Evolutionary conservation across 2,329 filamentous ascomycete genomes (phyloP).

Genomic region (Phialophora expanda): DNA sequence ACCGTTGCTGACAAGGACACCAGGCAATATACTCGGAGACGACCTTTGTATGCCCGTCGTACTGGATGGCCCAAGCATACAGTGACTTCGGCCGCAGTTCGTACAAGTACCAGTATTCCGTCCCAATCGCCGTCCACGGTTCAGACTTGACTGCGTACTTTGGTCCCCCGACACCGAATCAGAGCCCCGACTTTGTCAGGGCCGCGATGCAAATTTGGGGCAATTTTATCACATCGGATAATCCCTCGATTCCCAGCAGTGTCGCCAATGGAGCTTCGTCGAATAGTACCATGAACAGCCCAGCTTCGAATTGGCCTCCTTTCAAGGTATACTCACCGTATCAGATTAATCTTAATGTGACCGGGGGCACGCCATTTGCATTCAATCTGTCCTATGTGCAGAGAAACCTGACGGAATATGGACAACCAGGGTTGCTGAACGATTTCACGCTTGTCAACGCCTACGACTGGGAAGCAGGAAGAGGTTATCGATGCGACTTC

Average conservation of each 20-base stretch:
- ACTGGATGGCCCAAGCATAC: constrained; percentile 60
- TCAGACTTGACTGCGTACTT: constrained; percentile 46
- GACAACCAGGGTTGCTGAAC: constrained; percentile 46
- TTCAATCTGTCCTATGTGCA: constrained; percentile 34
- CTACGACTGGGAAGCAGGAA: constrained; percentile 55
- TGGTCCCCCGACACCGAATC: constrained; percentile 30
- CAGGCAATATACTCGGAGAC: constrained; percentile 61
- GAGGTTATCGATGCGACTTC: constrained; percentile 55
- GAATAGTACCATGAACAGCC: constrained; percentile 38
- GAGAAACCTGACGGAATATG: constrained; percentile 40
- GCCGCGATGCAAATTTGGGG: constrained; percentile 55
- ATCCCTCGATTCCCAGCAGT: constrained; percentile 48
- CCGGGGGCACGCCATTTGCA: constrained; percentile 46
- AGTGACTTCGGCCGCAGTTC: constrained; percentile 57
- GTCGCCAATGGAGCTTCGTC: constrained; percentile 42
- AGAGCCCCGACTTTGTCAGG: constrained; percentile 44
- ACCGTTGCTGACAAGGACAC: constrained; percentile 1
- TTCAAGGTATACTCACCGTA: constrained; percentile 44
- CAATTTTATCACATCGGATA: constrained; percentile 53
- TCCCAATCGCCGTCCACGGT: constrained; percentile 60
- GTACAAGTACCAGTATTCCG: constrained; percentile 60
- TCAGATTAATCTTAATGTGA: constrained; percentile 56
- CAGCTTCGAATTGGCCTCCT: constrained; percentile 45
- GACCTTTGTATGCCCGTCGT: constrained; percentile 62
- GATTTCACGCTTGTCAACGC: constrained; percentile 52